Conservation (phyloP, 2,329 filamentous ascomycete species). For the Venturia asperata region DNA sequence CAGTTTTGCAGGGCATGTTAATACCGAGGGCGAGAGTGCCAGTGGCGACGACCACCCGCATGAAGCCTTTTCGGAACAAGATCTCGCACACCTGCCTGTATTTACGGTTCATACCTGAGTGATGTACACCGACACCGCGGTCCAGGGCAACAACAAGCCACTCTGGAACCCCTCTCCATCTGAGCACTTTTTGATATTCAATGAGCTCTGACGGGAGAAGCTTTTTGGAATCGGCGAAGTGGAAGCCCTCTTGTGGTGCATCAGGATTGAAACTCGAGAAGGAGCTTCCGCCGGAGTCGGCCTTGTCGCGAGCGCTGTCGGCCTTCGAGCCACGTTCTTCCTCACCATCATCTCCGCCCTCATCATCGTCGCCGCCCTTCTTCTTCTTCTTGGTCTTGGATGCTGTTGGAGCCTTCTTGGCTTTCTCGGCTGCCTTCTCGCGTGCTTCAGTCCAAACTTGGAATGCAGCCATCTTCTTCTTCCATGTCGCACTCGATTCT, state of each 20-base stretch:
- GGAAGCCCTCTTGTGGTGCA: conserved; percentile 55
- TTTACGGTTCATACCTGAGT: conserved; percentile 70
- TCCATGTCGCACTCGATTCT: conserved; percentile 52
- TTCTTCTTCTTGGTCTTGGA: conserved; percentile 38
- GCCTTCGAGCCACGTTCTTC: conserved; percentile 47
- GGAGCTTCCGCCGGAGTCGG: conserved; percentile 32
- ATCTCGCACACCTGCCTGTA: conserved; percentile 70
- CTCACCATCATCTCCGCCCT: conserved; percentile 40
- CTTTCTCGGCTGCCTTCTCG: conserved; percentile 32
- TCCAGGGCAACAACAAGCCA: conserved; percentile 54
- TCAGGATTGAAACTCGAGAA: conserved; percentile 61
- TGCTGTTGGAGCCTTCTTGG: conserved; percentile 26
- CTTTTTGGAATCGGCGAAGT: conserved; percentile 58
- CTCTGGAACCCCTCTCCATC: conserved; percentile 43
- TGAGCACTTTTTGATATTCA: conserved; percentile 46
- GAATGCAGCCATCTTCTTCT: conserved; percentile 51
- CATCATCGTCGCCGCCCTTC: conserved; percentile 40
- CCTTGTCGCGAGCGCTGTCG: conserved; percentile 51
- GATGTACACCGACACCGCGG: conserved; percentile 68
- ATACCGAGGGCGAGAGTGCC: conserved; percentile 71
- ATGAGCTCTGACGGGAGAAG: conserved; percentile 53
- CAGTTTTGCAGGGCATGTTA: conserved; percentile 69
- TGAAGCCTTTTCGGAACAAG: conserved; percentile 63
- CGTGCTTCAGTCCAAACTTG: conserved; percentile 49
- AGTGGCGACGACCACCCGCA: conserved; percentile 66